These are phyloP conservation scores for Coemansia sp. DNA, from an alignment of 192 early-diverging fungal genomes.

Conservation along the genomic window DNA sequence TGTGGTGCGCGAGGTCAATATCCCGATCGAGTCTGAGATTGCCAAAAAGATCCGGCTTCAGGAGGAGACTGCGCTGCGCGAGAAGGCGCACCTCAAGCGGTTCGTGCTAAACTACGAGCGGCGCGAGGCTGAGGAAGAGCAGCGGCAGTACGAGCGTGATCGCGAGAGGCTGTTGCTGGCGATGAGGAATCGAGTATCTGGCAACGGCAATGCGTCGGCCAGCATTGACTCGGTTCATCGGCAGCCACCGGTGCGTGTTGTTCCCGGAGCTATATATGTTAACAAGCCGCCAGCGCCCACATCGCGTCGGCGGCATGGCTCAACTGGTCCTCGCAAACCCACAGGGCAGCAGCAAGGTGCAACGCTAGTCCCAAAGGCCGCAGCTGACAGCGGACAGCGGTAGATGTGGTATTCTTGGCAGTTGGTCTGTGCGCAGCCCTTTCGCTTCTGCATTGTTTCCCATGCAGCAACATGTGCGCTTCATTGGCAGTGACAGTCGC, in stretches of 20 bases:
- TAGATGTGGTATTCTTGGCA: not conserved
- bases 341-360: not conserved
- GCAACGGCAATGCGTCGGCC: not conserved
- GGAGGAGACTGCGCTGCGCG: conserved; percentile 84
- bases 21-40: conserved; percentile 67
- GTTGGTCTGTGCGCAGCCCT: conserved; percentile 1
- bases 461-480: conserved; percentile 4
- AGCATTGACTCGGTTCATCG: conserved; percentile 8
- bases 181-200: not conserved
- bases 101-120: conserved; percentile 88
- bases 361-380: not conserved
- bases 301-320: conserved; percentile 12
- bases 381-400: not conserved
- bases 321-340: not conserved
- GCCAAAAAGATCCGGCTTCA: conserved; percentile 79
- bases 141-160: conserved; percentile 19
- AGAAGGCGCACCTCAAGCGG: conserved; percentile 86
- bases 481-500: not conserved
- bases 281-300: conserved; percentile 8
- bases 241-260: not conserved
- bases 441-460: not conserved
- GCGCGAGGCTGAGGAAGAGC: conserved; percentile 45
- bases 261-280: conserved; percentile 35
- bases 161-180: conserved; percentile 8
- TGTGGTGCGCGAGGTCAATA: conserved; percentile 34